Evolutionary conservation across 331 rosid genomes (phyloP), one percentile per base, ranked within the genome.

Genomic region (Quercus lobata): DNA sequence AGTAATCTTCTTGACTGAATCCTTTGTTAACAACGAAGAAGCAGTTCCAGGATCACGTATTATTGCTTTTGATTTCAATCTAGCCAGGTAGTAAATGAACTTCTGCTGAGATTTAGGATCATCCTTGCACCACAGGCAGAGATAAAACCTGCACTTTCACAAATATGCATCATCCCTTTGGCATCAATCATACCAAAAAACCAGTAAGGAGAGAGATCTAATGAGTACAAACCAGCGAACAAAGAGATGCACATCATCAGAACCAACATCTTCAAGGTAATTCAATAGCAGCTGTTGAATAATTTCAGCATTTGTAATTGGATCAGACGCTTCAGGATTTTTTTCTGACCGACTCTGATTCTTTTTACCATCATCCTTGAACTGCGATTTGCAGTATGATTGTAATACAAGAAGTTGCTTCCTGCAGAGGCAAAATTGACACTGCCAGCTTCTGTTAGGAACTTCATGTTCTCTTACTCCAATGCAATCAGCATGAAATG

Each of bases 51-150:
- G 89, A 81, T 93, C 98, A 76, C 97, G 90, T 70, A 93, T 87
- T 77, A 96, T 89, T 79, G 86, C 89, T 87, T 85, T 93, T 30
- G 99, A 96, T 81, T 93, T 96, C 90, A 96, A 82, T 87, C 99
- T 88, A 79, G 97, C 87, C 76, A 96, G 80, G 79, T 80, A 82
- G 87, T 88, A 90, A 75, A 58, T 65, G 78, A 86, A 73, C 86
- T 91, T 89, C 78, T 90, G 87, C 90, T 93, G 91, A 81, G 87
- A 89, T 71, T 89, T 90, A 24, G 92, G 87, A 86, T 92, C 98
- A 85, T 96, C 98, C 89, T 92, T 96, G 92, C 80, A 90, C 99
- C 99, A 93, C 78, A 90, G 55, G 87, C 96, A 93, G 71, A 96
- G 94, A 88, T 93, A 96, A 85, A 93, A 93, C 99, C 99, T 96